Conservation (phyloP, 495 filamentous ascomycete genomes). For the Penicillium maclennaniae region DNA sequence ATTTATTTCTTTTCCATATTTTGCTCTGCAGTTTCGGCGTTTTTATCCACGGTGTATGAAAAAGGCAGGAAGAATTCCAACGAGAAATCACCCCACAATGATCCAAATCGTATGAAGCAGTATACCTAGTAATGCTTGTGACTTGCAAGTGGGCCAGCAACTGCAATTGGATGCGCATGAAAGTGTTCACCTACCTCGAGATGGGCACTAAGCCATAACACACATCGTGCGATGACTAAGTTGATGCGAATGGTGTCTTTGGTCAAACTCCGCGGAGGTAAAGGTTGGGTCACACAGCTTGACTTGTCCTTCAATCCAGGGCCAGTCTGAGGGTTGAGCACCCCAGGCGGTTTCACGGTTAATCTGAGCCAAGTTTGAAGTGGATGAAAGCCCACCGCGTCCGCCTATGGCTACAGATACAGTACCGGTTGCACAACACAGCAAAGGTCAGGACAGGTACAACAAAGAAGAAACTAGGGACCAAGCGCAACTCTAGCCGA, state of each 20-base stretch:
- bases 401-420: not conserved
- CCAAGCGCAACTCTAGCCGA: conserved; percentile 3
- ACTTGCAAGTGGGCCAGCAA: not conserved
- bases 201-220: no score
- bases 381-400: no score
- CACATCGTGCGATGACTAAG: not conserved
- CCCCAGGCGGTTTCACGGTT: not conserved
- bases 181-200: no score
- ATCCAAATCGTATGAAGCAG: not conserved
- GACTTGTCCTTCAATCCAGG: not conserved
- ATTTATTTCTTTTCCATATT: conserved; percentile 37
- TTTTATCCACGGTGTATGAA: conserved; percentile 44
- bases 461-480: not conserved
- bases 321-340: not conserved
- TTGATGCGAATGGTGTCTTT: not conserved
- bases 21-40: conserved; percentile 44
- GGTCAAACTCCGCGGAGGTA: not conserved
- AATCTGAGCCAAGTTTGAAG: not conserved
- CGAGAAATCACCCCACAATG: conserved; percentile 26
- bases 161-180: not conserved
- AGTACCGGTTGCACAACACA: not conserved
- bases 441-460: not conserved
- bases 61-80: conserved; percentile 40
- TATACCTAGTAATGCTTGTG: not conserved
- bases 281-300: not conserved